Percentiles rank a stretch among this genome's conserved stretches.
phyloP scores from a whole-genome alignment of 2,329 filamentous ascomycete genomes.

The Periglandula ipomoeae region DNA sequence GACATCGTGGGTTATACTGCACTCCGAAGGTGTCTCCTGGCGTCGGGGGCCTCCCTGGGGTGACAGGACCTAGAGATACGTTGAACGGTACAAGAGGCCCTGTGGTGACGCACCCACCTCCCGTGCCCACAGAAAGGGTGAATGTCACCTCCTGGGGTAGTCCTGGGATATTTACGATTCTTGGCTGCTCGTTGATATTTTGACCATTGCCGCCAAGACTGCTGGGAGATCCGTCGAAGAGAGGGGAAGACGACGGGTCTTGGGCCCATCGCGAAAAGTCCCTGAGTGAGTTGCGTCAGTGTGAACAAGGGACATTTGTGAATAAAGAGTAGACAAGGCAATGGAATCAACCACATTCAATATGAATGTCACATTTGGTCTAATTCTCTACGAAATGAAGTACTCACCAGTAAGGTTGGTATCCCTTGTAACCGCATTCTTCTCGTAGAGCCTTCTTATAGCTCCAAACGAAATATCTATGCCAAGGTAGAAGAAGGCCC shows the following conservation, averaged over 20 bases:
- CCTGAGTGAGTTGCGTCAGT: no score
- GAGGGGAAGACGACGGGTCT: conserved; percentile 1
- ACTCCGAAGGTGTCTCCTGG: conserved; percentile 1
- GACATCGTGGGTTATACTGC: conserved; percentile 7
- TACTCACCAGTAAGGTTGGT: conserved; percentile 10
- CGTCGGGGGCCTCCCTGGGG: neutral
- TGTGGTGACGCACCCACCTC: conserved; percentile 6
- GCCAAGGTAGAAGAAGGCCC: conserved; percentile 22
- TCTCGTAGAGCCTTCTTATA: conserved; percentile 30
- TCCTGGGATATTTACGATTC: neutral
- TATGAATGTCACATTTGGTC: no score
- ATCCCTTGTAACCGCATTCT: conserved; percentile 30
- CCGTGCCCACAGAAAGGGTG: conserved; percentile 1
- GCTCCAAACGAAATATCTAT: conserved; percentile 28
- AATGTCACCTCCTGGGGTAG: neutral
- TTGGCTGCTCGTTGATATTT: neutral
- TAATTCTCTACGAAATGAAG: no score
- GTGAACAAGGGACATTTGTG: no score
- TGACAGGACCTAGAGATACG: conserved; percentile 5
- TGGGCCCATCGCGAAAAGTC: conserved; percentile 4
- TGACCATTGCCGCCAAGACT: conserved; percentile 5
- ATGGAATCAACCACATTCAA: no score
- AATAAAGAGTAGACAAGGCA: no score
- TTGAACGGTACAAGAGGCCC: conserved; percentile 2
- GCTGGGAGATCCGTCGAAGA: conserved; percentile 5